These are phyloP conservation scores for Pachysandra terminalis DNA, from an alignment of 164 flowering plant genomes.

Conservation along the genomic window DNA sequence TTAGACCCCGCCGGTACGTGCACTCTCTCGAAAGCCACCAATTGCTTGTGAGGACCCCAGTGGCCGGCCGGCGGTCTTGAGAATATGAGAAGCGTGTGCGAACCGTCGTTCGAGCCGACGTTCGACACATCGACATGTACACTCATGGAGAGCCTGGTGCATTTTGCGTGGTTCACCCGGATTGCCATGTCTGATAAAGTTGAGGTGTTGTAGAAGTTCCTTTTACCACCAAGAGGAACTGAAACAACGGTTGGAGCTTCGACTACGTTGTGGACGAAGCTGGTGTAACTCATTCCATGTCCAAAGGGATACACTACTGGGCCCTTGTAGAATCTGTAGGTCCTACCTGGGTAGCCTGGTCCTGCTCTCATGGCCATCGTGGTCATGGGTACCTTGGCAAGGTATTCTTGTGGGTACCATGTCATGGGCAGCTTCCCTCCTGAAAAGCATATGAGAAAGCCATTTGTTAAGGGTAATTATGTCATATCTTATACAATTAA, in stretches of 20 bases:
- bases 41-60: conserved; percentile 68
- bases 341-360: conserved; percentile 78
- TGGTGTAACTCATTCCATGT: conserved; percentile 76
- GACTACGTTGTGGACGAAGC: conserved; percentile 46
- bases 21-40: conserved; percentile 71
- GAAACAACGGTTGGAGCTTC: conserved; percentile 44
- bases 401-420: conserved; percentile 85
- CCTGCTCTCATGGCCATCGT: conserved; percentile 68
- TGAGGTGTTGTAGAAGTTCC: no score
- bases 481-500: no score
- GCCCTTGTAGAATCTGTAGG: conserved; percentile 88
- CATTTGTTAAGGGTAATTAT: neutral
- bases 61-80: conserved; percentile 58
- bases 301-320: conserved; percentile 87
- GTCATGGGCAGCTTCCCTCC: conserved; percentile 91
- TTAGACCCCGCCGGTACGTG: conserved; percentile 42
- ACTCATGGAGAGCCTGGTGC: conserved; percentile 38
- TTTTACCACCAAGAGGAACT: conserved; percentile 55
- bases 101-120: conserved; percentile 57
- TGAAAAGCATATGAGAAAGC: conserved; percentile 12
- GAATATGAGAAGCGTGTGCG: conserved; percentile 65
- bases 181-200: conserved; percentile 35
- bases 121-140: conserved; percentile 61
- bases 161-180: conserved; percentile 67
- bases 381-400: conserved; percentile 70